phyloP scores from a whole-genome alignment of 2,329 filamentous ascomycete species.

The Furcasterigmium furcatum region DNA sequence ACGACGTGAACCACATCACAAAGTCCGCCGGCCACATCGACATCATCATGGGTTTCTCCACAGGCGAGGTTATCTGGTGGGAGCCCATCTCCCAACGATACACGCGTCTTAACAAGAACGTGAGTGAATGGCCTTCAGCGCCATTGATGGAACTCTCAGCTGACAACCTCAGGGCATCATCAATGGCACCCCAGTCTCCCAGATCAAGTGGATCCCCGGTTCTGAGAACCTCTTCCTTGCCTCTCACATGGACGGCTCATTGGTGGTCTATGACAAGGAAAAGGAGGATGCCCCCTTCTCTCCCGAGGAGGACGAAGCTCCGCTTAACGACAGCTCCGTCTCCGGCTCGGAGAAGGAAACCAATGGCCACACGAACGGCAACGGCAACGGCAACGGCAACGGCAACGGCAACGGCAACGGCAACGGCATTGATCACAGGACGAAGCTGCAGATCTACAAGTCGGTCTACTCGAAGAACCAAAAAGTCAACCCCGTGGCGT shows the following conservation, averaged over 20 bases:
- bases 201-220: slow-evolving; percentile 90
- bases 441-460: slow-evolving; percentile 72
- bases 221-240: slow-evolving; percentile 92
- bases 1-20: slow-evolving; percentile 84
- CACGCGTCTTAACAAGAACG: slow-evolving; percentile 92
- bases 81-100: slow-evolving; percentile 97
- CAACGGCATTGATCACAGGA: slow-evolving; percentile 28
- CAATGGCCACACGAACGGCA: slow-evolving; percentile 21
- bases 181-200: slow-evolving; percentile 78
- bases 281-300: slow-evolving; percentile 83
- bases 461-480: slow-evolving; percentile 93
- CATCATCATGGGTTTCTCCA: slow-evolving; percentile 92
- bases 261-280: slow-evolving; percentile 96
- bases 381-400: slow-evolving; percentile 9
- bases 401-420: not conserved
- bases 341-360: slow-evolving; percentile 6
- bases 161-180: slow-evolving; percentile 66
- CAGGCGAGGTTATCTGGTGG: slow-evolving; percentile 97
- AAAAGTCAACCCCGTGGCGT: slow-evolving; percentile 86
- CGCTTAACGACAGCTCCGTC: slow-evolving; percentile 2
- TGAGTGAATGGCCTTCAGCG: slow-evolving; percentile 30
- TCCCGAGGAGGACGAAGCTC: slow-evolving; percentile 57
- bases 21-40: slow-evolving; percentile 81
- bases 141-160: not conserved
- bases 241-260: slow-evolving; percentile 83